phyloP scores from a whole-genome alignment of 306 rosid species.

The Morella rubra region DNA sequence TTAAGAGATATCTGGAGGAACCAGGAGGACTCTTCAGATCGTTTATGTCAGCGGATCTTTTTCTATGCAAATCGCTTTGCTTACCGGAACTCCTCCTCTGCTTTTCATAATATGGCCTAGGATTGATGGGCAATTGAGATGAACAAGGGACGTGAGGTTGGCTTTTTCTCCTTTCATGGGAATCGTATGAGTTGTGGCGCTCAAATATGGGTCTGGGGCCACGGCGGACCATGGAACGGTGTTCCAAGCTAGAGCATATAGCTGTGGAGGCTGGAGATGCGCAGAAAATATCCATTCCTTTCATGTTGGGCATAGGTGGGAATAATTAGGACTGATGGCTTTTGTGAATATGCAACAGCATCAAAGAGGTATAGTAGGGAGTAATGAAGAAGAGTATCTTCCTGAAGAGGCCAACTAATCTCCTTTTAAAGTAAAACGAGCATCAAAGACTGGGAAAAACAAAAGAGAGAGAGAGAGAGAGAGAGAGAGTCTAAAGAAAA shows the following conservation, averaged over 20 bases:
- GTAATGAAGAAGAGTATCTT: background rate
- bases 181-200: slow-evolving; percentile 4
- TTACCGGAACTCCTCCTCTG: slow-evolving; percentile 45
- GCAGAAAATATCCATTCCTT: slow-evolving; percentile 63
- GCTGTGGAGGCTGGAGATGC: slow-evolving; percentile 73
- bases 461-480: slow-evolving; percentile 11
- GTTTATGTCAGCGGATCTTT: slow-evolving; percentile 45
- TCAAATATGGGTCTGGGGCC: slow-evolving; percentile 27
- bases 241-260: slow-evolving; percentile 51
- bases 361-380: background rate
- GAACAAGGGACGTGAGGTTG: slow-evolving; percentile 60
- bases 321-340: background rate
- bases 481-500: slow-evolving; percentile 1
- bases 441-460: background rate
- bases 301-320: slow-evolving; percentile 34
- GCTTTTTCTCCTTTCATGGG: slow-evolving; percentile 32
- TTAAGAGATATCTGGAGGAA: slow-evolving; percentile 48
- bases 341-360: background rate
- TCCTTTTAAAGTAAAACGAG: slow-evolving; percentile 21
- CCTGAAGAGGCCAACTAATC: slow-evolving; percentile 24
- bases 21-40: slow-evolving; percentile 32
- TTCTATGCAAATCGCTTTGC: slow-evolving; percentile 38
- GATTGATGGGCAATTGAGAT: slow-evolving; percentile 63
- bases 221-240: slow-evolving; percentile 37
- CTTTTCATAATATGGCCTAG: slow-evolving; percentile 50